phyloP scores from a whole-genome alignment of 306 rosid species.

The Pueraria montana region DNA sequence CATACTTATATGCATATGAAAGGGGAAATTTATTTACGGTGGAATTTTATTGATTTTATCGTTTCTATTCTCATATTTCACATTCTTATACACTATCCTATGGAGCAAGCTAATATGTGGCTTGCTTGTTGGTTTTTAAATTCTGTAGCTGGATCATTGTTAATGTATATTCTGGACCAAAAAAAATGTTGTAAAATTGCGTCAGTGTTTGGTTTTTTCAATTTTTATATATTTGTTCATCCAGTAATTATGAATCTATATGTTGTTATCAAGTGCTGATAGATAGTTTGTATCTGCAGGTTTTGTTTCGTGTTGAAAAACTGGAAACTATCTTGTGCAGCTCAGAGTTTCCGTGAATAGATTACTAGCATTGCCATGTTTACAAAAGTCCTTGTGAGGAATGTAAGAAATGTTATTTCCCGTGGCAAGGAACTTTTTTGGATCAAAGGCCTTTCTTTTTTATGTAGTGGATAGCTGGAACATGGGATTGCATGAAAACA shows the following conservation, averaged over 20 bases:
- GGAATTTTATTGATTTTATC: not conserved
- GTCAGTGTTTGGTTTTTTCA: constrained; percentile 16
- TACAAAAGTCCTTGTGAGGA: constrained; percentile 44
- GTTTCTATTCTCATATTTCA: constrained; percentile 10
- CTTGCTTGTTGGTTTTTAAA: not conserved
- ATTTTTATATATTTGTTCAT: constrained; percentile 29
- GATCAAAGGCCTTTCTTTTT: constrained; percentile 26
- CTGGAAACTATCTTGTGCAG: constrained; percentile 47
- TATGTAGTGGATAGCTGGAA: constrained; percentile 42
- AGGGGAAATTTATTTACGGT: not conserved
- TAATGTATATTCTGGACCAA: not conserved
- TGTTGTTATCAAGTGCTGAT: constrained; percentile 31
- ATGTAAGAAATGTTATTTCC: constrained; percentile 32
- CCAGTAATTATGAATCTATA: constrained; percentile 10
- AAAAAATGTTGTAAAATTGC: not conserved
- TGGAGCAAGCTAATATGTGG: constrained; percentile 1
- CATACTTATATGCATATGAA: not conserved
- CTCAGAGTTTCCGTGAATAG: constrained; percentile 42
- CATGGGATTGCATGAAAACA: constrained; percentile 39
- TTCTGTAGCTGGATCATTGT: constrained; percentile 20
- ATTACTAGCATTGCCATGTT: constrained; percentile 33
- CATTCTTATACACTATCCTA: not conserved
- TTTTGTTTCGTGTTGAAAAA: constrained; percentile 33
- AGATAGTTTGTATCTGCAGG: constrained; percentile 46
- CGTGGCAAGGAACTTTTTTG: constrained; percentile 29